Evolutionary conservation across 2,329 filamentous ascomycete species (phyloP).

Genomic region (Fusarium sp.): DNA sequence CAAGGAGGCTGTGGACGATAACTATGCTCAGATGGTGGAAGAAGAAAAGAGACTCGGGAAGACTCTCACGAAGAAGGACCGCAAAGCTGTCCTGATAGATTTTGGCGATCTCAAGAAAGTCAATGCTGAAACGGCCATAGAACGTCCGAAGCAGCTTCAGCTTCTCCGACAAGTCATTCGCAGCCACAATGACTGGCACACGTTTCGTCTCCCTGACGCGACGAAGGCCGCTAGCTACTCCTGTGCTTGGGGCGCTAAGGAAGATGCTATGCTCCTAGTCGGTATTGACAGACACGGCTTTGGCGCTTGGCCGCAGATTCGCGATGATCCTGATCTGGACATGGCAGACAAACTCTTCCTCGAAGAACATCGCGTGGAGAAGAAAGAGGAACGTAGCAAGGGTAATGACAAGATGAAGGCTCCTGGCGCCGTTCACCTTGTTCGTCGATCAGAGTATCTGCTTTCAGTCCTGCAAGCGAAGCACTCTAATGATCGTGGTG

Average conservation of each 20-base stretch:
- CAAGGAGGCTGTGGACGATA: constrained; percentile 68
- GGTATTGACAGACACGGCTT: constrained; percentile 95
- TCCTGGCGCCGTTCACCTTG: constrained; percentile 95
- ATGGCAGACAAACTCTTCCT: constrained; percentile 93
- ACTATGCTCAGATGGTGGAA: constrained; percentile 77
- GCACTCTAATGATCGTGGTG: constrained; percentile 79
- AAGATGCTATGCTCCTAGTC: constrained; percentile 96
- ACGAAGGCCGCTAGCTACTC: constrained; percentile 92
- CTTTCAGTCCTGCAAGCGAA: constrained; percentile 92
- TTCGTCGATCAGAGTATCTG: constrained; percentile 93
- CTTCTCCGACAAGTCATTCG: constrained; percentile 80
- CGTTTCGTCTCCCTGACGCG: constrained; percentile 89
- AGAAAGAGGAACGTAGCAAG: constrained; percentile 90
- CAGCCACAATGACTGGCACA: constrained; percentile 74
- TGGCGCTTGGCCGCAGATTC: constrained; percentile 93
- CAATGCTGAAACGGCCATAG: constrained; percentile 94
- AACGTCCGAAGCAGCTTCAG: constrained; percentile 88
- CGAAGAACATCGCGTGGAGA: constrained; percentile 97
- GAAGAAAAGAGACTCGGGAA: constrained; percentile 87
- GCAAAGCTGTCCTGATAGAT: constrained; percentile 95
- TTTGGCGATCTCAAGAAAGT: constrained; percentile 93
- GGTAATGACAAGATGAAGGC: constrained; percentile 84
- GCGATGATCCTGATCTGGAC: constrained; percentile 87
- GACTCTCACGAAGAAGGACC: constrained; percentile 92
- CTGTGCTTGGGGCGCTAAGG: constrained; percentile 89